These are phyloP conservation scores for Tuber aestivum DNA, from an alignment of 495 filamentous ascomycete species.

Conservation along the genomic window DNA sequence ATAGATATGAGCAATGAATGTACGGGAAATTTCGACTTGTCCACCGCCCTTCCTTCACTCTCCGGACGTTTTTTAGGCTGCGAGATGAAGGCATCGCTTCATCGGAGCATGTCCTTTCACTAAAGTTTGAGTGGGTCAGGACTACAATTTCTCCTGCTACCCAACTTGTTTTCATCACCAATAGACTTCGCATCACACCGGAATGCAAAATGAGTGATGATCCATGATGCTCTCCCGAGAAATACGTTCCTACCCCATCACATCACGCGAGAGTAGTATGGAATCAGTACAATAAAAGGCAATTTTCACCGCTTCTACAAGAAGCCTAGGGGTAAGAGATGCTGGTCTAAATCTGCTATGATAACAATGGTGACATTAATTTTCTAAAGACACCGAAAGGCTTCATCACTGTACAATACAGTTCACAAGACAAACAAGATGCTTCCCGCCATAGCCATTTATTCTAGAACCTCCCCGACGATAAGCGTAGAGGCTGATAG, in stretches of 20 bases:
- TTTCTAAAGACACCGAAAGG: background rate
- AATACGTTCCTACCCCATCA: background rate
- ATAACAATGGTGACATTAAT: background rate
- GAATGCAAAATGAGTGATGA: background rate
- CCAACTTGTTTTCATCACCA: background rate
- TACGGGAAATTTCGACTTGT: background rate
- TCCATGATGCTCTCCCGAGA: background rate
- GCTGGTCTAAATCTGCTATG: background rate
- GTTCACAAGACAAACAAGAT: background rate
- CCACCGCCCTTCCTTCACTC: background rate
- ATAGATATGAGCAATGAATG: background rate
- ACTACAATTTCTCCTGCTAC: background rate
- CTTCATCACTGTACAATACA: background rate
- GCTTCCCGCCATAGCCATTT: background rate
- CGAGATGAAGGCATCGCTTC: background rate
- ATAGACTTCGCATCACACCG: background rate
- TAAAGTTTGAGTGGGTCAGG: background rate
- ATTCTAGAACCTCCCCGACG: background rate
- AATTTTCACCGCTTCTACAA: background rate
- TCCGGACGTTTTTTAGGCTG: background rate
- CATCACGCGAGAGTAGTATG: background rate
- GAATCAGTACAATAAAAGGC: background rate
- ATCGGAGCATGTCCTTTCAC: background rate
- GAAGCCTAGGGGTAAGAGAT: background rate
- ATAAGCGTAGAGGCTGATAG: conserved; percentile 54